Evolutionary conservation across 208 protist genomes (phyloP).

Genomic region (Zelonia costaricensis): DNA sequence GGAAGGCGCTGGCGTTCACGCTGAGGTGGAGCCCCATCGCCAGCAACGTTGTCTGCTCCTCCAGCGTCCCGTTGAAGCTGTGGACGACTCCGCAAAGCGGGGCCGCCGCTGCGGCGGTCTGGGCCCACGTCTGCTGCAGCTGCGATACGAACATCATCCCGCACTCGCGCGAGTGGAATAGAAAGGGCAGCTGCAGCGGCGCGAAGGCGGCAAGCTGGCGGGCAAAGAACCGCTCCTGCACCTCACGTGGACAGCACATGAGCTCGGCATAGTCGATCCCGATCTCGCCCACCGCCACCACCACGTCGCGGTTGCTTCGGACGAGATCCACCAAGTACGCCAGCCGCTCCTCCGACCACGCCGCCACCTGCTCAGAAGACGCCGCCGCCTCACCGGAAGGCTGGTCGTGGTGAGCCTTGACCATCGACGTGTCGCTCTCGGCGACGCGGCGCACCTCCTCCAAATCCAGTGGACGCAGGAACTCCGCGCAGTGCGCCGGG

Average conservation of each 20-base stretch:
- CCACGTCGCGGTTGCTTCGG: slow-evolving; percentile 73
- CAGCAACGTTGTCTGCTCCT: slow-evolving; percentile 80
- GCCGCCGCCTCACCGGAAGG: neutral
- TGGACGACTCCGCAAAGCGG: slow-evolving; percentile 89
- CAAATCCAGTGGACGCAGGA: slow-evolving; percentile 48
- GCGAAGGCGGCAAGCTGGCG: slow-evolving; percentile 59
- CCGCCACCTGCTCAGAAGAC: slow-evolving; percentile 25
- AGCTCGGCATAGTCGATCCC: slow-evolving; percentile 93
- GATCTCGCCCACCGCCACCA: slow-evolving; percentile 89
- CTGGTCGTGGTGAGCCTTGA: slow-evolving; percentile 14
- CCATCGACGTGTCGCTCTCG: slow-evolving; percentile 36
- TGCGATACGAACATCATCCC: slow-evolving; percentile 81
- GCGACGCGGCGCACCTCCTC: slow-evolving; percentile 30
- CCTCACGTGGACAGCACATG: slow-evolving; percentile 63
- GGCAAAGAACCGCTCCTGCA: slow-evolving; percentile 76
- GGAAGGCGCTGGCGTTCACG: slow-evolving; percentile 93
- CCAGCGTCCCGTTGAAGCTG: slow-evolving; percentile 91
- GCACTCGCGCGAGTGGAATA: slow-evolving; percentile 92
- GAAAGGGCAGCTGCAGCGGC: slow-evolving; percentile 73
- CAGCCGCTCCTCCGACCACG: slow-evolving; percentile 43
- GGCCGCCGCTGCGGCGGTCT: neutral
- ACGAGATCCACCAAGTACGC: slow-evolving; percentile 57
- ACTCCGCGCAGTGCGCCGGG: slow-evolving; percentile 77
- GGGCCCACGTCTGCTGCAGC: slow-evolving; percentile 38
- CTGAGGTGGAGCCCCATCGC: slow-evolving; percentile 87